A percentile compares a stretch with the other conserved stretches of the same genome.
Evolutionary conservation across 805 yeast species (phyloP).

Genomic region (Ogataea methanolica): DNA sequence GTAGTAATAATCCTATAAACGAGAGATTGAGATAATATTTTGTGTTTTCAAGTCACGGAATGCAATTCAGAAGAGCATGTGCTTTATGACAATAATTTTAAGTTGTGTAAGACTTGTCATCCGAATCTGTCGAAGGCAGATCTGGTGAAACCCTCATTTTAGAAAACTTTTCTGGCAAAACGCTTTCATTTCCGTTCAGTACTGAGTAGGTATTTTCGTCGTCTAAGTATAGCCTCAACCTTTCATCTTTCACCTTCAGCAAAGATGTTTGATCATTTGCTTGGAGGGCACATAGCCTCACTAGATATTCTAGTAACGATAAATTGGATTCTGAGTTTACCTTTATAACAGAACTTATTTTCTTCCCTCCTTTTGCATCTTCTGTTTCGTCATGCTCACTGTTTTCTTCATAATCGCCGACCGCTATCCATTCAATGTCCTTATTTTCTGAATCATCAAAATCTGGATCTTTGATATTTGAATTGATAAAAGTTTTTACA

Average conservation of each 20-base stretch:
- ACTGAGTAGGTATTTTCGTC: slow-evolving; percentile 41
- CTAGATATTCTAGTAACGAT: slow-evolving; percentile 58
- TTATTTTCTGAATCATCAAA: neutral
- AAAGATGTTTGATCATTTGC: slow-evolving; percentile 52
- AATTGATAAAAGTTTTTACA: slow-evolving; percentile 15
- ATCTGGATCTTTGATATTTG: slow-evolving; percentile 9
- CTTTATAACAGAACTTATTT: slow-evolving; percentile 9
- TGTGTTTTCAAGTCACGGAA: too few species aligned
- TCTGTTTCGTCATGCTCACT: slow-evolving; percentile 25
- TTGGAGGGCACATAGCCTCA: slow-evolving; percentile 58
- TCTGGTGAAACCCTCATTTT: neutral
- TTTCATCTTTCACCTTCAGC: slow-evolving; percentile 59
- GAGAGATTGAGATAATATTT: too few species aligned
- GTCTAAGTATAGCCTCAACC: slow-evolving; percentile 52
- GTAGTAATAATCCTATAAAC: too few species aligned
- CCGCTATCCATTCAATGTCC: slow-evolving; percentile 45
- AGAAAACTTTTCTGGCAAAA: slow-evolving; percentile 1
- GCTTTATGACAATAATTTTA: too few species aligned
- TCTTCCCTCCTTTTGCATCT: slow-evolving; percentile 21
- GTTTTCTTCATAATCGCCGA: slow-evolving; percentile 37
- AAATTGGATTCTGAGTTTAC: slow-evolving; percentile 25
- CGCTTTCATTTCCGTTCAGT: neutral
- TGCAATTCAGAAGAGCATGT: too few species aligned
- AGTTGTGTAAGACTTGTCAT: too few species aligned
- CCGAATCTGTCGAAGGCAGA: too few species aligned